Evolutionary conservation across 2,329 filamentous ascomycete genomes (phyloP).

Genomic region (Paecilomyces sp.): DNA sequence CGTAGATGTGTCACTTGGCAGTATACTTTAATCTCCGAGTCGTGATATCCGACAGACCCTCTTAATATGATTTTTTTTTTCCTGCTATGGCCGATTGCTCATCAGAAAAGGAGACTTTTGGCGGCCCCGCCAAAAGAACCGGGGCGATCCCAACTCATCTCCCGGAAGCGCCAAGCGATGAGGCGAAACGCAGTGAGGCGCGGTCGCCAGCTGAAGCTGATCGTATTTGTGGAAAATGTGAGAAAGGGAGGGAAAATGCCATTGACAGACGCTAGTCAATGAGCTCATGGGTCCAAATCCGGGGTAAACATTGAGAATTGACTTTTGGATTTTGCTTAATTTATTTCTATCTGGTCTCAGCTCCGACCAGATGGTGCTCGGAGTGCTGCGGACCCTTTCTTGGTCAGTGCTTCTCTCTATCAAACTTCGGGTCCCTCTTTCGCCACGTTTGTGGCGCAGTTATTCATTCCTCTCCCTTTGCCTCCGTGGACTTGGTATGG

Average conservation of each 20-base stretch:
- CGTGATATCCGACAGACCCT: not conserved
- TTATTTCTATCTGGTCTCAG: not conserved
- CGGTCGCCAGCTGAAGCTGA: not conserved
- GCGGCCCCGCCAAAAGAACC: not conserved
- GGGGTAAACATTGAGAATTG: not conserved
- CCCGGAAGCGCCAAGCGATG: not conserved
- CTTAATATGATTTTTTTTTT: not conserved
- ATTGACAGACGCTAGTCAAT: not conserved
- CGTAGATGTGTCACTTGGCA: not conserved
- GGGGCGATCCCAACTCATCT: not conserved
- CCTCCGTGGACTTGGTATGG: too few species aligned
- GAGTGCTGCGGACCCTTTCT: not conserved
- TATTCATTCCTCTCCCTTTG: too few species aligned
- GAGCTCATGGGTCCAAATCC: not conserved
- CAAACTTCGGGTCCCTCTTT: too few species aligned
- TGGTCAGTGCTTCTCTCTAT: not conserved
- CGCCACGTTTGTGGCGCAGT: too few species aligned
- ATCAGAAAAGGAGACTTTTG: not conserved
- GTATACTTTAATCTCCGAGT: not conserved
- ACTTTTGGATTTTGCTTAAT: not conserved
- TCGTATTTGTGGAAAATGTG: not conserved
- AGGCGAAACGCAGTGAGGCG: not conserved
- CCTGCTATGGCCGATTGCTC: not conserved
- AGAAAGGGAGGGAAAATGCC: not conserved
- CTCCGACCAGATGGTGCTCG: not conserved